Evolutionary conservation across 2,329 filamentous ascomycete species (phyloP).

Genomic region (Xylariaceae sp.): DNA sequence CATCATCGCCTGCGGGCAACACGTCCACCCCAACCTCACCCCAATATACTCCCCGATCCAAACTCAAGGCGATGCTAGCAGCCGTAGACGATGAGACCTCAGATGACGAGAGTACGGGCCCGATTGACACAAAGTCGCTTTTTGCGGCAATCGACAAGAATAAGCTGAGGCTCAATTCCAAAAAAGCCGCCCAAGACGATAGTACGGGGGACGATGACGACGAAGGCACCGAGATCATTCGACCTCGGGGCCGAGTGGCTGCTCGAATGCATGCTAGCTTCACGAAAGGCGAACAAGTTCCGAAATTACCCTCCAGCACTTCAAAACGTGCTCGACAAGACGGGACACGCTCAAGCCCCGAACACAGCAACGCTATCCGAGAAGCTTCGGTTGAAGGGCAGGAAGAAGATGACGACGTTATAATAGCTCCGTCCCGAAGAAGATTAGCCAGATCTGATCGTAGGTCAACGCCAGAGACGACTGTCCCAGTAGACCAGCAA

Average conservation of each 20-base stretch:
- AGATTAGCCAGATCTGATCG: constrained; percentile 35
- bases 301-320: constrained; percentile 12
- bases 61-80: constrained; percentile 61
- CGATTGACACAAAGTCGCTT: constrained; percentile 36
- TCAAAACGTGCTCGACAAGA: constrained; percentile 8
- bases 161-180: constrained; percentile 21
- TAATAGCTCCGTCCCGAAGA: constrained; percentile 34
- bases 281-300: constrained; percentile 15
- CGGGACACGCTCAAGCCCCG: constrained; percentile 6
- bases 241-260: constrained; percentile 47
- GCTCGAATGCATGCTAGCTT: constrained; percentile 43
- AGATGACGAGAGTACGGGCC: constrained; percentile 48
- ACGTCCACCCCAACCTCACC: constrained; percentile 53
- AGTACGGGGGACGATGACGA: constrained; percentile 48
- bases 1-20: constrained; percentile 53
- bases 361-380: constrained; percentile 23
- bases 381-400: constrained; percentile 17
- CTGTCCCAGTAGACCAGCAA: constrained; percentile 40
- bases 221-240: constrained; percentile 49
- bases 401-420: constrained; percentile 40
- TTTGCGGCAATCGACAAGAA: constrained; percentile 36
- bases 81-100: constrained; percentile 53
- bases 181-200: constrained; percentile 39
- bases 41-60: constrained; percentile 58
- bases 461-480: constrained; percentile 37